A percentile compares a stretch with the other conserved stretches of the same genome.
Evolutionary conservation across 2,329 filamentous ascomycete genomes (phyloP).

Genomic region (Aspergillus intermedius): DNA sequence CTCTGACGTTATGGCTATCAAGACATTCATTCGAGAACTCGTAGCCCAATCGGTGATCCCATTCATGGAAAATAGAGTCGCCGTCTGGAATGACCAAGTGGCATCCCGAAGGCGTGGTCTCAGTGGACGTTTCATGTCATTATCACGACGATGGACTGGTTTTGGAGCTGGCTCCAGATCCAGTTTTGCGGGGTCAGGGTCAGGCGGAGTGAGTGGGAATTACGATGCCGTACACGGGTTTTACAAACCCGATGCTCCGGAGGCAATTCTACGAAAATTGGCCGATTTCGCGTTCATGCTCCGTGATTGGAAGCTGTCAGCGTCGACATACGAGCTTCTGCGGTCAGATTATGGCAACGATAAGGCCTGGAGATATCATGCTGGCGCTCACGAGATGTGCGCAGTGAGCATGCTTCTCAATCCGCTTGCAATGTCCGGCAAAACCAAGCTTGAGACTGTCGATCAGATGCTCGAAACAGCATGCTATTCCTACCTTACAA

Average conservation of each 20-base stretch:
- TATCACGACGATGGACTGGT: conserved; percentile 82
- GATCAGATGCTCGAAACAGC: conserved; percentile 85
- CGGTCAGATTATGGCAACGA: conserved; percentile 86
- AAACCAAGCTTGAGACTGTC: conserved; percentile 70
- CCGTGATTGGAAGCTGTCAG: conserved; percentile 86
- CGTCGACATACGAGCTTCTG: conserved; percentile 86
- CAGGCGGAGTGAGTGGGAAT: conserved; percentile 47
- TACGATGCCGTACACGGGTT: conserved; percentile 74
- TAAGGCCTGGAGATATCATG: conserved; percentile 95
- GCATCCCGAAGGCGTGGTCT: conserved; percentile 83
- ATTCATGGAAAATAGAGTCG: conserved; percentile 88
- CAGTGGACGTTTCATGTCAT: conserved; percentile 85
- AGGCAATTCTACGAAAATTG: conserved; percentile 86
- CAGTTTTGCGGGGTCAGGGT: conserved; percentile 44
- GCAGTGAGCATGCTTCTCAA: conserved; percentile 76
- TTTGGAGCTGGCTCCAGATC: conserved; percentile 65
- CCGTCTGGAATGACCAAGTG: conserved; percentile 95
- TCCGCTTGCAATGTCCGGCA: conserved; percentile 64
- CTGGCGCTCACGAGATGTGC: conserved; percentile 91
- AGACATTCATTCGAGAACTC: conserved; percentile 86
- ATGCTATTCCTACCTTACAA: conserved; percentile 84
- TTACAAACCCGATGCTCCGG: conserved; percentile 75
- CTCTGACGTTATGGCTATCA: conserved; percentile 81
- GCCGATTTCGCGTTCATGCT: conserved; percentile 97
- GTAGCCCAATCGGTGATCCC: conserved; percentile 91